A percentile compares a stretch with the other conserved stretches of the same genome.
Evolutionary conservation across 2,329 filamentous ascomycete species (phyloP).

Genomic region (Scopulariopsis brevicaulis): DNA sequence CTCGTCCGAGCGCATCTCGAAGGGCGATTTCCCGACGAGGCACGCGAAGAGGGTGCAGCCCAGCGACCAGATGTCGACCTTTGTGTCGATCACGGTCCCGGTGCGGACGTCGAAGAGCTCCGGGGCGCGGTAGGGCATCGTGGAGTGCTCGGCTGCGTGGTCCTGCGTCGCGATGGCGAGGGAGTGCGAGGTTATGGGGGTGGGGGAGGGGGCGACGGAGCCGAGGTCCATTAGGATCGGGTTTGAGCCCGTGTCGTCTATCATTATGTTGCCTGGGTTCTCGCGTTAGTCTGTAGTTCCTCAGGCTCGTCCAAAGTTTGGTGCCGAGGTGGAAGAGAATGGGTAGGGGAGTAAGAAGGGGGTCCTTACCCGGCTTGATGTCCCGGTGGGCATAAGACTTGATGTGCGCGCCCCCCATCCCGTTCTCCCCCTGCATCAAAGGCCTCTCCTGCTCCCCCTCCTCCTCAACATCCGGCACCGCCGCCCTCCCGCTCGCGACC

Average conservation of each 20-base stretch:
- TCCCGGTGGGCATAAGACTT: conserved; percentile 89
- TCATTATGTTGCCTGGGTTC: conserved; percentile 81
- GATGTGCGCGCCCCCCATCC: conserved; percentile 54
- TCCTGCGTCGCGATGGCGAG: conserved; percentile 89
- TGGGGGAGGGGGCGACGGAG: conserved; percentile 77
- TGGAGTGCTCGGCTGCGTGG: conserved; percentile 88
- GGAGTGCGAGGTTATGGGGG: conserved; percentile 80
- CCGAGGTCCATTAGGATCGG: conserved; percentile 98
- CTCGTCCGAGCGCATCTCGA: conserved; percentile 91
- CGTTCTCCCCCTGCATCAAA: conserved; percentile 70
- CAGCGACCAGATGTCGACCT: conserved; percentile 95
- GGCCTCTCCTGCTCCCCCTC: conserved; percentile 69
- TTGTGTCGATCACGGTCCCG: conserved; percentile 82
- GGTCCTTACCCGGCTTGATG: conserved; percentile 75
- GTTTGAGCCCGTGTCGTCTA: conserved; percentile 75
- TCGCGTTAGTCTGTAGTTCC: background rate
- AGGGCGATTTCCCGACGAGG: conserved; percentile 90
- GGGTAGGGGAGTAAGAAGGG: background rate
- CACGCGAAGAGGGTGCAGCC: conserved; percentile 98
- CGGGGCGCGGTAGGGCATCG: conserved; percentile 95
- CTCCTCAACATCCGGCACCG: conserved; percentile 50
- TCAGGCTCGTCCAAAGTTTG: conserved; percentile 2
- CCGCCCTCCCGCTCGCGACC: conserved; percentile 16
- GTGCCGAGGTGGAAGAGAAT: background rate
- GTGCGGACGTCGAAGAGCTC: conserved; percentile 98